These are phyloP conservation scores for Oropetium thomaeum DNA, from an alignment of 176 grass and related monocot genomes.

Conservation along the genomic window DNA sequence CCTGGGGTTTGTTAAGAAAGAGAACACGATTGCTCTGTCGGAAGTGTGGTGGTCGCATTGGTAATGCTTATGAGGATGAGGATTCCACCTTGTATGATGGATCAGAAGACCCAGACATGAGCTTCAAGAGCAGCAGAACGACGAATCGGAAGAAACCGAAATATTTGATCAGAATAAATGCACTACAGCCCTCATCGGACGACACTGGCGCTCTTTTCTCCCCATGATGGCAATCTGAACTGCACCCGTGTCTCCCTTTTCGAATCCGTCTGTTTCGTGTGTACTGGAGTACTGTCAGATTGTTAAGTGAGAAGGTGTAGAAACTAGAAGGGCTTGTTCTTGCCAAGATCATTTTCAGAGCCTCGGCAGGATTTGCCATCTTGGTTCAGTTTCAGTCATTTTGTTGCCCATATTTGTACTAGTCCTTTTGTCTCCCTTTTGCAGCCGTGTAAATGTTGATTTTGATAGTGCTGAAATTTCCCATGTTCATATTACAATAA, in stretches of 20 bases:
- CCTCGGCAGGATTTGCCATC: background rate
- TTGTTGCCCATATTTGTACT: background rate
- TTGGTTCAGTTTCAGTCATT: background rate
- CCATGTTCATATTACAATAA: constrained; percentile 8
- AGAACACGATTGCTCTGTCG: constrained; percentile 54
- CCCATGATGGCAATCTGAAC: background rate
- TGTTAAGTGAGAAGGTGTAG: background rate
- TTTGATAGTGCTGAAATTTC: constrained; percentile 6
- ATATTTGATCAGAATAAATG: constrained; percentile 64
- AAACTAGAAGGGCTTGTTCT: background rate
- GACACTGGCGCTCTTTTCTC: constrained; percentile 30
- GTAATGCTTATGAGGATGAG: constrained; percentile 48
- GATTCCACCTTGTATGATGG: constrained; percentile 22
- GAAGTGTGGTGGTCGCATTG: constrained; percentile 48
- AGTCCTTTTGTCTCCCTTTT: background rate
- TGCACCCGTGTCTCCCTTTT: background rate
- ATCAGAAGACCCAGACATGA: constrained; percentile 15
- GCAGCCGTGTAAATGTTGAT: constrained; percentile 3
- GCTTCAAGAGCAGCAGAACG: constrained; percentile 7
- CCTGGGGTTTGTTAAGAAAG: constrained; percentile 58
- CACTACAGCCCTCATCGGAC: constrained; percentile 48
- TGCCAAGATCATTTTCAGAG: background rate
- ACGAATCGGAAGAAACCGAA: constrained; percentile 45
- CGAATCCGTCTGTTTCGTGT: background rate
- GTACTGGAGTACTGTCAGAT: background rate